These are phyloP conservation scores for Escallonia herrerae DNA, from an alignment of 129 eudicot genomes.

Conservation along the genomic window DNA sequence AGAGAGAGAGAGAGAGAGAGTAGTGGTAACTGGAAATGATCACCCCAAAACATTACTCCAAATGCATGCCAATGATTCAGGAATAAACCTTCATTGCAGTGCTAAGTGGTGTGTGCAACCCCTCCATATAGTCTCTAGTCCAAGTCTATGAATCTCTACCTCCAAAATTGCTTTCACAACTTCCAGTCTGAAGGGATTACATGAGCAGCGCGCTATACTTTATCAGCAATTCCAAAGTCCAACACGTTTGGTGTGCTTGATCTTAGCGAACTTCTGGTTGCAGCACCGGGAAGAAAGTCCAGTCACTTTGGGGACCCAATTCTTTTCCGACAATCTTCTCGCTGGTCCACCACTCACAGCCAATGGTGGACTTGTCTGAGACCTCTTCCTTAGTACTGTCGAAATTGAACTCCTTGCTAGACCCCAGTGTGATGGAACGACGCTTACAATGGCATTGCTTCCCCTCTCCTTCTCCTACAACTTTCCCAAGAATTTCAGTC, in stretches of 20 bases:
- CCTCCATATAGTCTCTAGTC: neutral
- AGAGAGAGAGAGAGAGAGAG: too few species aligned
- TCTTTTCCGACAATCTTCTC: conserved; percentile 44
- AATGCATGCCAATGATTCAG: neutral
- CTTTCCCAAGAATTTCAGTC: conserved; percentile 19
- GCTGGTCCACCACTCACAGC: conserved; percentile 63
- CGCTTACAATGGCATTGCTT: conserved; percentile 38
- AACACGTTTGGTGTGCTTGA: neutral
- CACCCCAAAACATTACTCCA: conserved; percentile 5
- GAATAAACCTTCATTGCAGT: neutral
- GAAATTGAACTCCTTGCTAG: conserved; percentile 81
- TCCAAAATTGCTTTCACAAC: neutral
- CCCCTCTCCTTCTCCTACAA: conserved; percentile 30
- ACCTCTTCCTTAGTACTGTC: conserved; percentile 47
- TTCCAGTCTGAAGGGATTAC: neutral
- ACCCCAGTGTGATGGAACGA: conserved; percentile 40
- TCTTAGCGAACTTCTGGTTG: conserved; percentile 72
- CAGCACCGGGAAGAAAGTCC: conserved; percentile 89
- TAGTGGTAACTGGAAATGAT: conserved; percentile 2
- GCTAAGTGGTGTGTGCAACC: neutral
- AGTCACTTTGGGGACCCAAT: conserved; percentile 53
- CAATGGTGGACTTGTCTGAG: conserved; percentile 25
- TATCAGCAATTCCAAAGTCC: conserved; percentile 1
- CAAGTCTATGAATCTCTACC: neutral
- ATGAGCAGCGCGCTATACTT: neutral